These are phyloP conservation scores for Petunia secreta DNA, from an alignment of 257 asterid species.

Conservation along the genomic window DNA sequence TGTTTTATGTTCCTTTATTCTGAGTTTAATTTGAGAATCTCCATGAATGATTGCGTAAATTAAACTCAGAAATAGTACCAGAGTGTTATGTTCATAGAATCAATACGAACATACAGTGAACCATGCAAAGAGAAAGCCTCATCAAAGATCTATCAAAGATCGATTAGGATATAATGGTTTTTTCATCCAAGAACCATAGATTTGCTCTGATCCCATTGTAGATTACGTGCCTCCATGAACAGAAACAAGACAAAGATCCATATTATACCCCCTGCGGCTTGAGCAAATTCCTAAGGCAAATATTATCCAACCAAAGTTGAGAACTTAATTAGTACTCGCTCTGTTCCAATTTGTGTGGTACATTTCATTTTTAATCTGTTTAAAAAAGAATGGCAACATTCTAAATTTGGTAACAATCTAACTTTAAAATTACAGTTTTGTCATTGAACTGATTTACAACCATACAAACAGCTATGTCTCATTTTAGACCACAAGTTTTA, in stretches of 20 bases:
- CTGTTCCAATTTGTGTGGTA: background rate
- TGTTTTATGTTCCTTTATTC: too few relatives aligned
- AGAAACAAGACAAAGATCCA: background rate
- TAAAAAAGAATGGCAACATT: too few relatives aligned
- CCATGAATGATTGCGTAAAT: background rate
- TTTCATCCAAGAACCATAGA: slow-evolving; percentile 19
- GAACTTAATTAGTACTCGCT: too few relatives aligned
- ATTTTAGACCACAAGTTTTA: too few relatives aligned
- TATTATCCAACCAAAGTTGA: background rate
- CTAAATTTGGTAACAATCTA: too few relatives aligned
- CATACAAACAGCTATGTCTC: too few relatives aligned
- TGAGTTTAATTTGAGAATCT: too few relatives aligned
- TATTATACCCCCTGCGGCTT: background rate
- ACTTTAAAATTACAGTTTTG: too few relatives aligned
- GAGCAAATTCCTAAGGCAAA: too few relatives aligned
- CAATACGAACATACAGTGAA: slow-evolving; percentile 1
- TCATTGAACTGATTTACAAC: too few relatives aligned
- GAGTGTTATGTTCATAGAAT: background rate
- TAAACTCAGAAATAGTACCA: background rate
- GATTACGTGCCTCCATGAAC: background rate
- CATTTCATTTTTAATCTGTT: background rate
- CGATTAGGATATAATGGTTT: background rate
- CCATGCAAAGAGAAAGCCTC: background rate
- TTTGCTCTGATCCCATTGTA: slow-evolving; percentile 13
- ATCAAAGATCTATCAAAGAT: too few relatives aligned